Conservation (phyloP, 2,329 filamentous ascomycete species). For the Ciborinia camelliae region DNA sequence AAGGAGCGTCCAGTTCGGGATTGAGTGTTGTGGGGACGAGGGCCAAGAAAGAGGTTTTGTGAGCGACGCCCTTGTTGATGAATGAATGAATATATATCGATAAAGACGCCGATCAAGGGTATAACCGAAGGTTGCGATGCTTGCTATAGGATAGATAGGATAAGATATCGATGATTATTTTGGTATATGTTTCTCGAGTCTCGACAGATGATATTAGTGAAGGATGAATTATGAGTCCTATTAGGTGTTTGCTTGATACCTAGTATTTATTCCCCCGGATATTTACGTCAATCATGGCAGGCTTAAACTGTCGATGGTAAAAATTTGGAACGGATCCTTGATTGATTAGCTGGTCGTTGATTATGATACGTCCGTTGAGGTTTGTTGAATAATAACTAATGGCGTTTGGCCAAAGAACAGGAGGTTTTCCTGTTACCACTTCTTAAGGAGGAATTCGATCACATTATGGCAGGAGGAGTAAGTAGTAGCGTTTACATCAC, state of each 20-base stretch:
- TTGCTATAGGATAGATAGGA: constrained; percentile 14
- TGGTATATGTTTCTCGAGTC: constrained; percentile 1
- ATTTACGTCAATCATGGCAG: not conserved
- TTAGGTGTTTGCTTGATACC: too few relatives aligned
- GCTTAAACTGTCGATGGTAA: not conserved
- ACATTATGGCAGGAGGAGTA: too few relatives aligned
- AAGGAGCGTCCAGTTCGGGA: constrained; percentile 5
- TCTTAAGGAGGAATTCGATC: not conserved
- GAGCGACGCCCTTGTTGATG: constrained; percentile 18
- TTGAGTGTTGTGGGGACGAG: constrained; percentile 21
- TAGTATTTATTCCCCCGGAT: not conserved
- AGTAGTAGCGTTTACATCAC: too few relatives aligned
- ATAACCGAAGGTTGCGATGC: constrained; percentile 1
- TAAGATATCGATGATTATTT: not conserved
- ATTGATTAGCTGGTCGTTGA: not conserved
- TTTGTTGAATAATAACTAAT: too few relatives aligned
- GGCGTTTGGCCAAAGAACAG: not conserved
- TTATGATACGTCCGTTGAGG: not conserved
- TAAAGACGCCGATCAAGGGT: not conserved
- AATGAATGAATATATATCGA: constrained; percentile 10
- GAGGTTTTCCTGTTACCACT: too few relatives aligned
- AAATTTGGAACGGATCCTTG: not conserved
- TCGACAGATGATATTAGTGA: not conserved
- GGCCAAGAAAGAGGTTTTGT: constrained; percentile 23
- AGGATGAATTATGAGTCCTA: not conserved